Conservation (phyloP, 2,329 filamentous ascomycete species). For the Tympanopsis confertula region DNA sequence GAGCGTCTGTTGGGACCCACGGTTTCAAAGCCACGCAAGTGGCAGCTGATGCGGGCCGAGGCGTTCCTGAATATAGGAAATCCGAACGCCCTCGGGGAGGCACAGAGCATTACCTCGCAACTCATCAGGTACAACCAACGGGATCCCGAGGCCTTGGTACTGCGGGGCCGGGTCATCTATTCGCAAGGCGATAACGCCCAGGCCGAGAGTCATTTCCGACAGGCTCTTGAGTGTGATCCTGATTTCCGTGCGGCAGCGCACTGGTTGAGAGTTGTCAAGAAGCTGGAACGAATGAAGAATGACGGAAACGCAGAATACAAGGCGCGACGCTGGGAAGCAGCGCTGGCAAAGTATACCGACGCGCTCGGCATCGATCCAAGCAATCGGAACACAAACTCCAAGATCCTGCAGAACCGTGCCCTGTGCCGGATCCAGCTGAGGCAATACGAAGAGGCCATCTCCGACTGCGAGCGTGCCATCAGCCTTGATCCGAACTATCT, state of each 20-base stretch:
- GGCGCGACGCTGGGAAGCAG: constrained; percentile 64
- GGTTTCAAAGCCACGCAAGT: constrained; percentile 78
- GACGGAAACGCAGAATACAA: constrained; percentile 90
- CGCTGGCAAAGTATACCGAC: constrained; percentile 72
- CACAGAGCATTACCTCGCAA: constrained; percentile 82
- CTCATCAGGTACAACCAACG: constrained; percentile 76
- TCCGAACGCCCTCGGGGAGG: constrained; percentile 77
- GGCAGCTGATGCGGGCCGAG: constrained; percentile 85
- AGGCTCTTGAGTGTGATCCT: constrained; percentile 80
- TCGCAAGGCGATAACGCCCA: constrained; percentile 90
- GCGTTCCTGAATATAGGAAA: constrained; percentile 89
- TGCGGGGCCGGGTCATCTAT: constrained; percentile 79
- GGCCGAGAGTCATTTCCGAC: constrained; percentile 81
- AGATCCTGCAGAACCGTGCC: constrained; percentile 87
- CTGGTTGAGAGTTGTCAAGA: constrained; percentile 80
- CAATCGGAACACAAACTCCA: constrained; percentile 88
- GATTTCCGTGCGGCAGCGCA: constrained; percentile 83
- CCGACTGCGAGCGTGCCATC: constrained; percentile 76
- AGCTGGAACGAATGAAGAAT: constrained; percentile 83
- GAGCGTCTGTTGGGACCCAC: constrained; percentile 65
- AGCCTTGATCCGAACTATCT: constrained; percentile 72
- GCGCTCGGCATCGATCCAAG: constrained; percentile 75
- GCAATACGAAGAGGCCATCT: constrained; percentile 69
- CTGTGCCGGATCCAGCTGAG: constrained; percentile 75
- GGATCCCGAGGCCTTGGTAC: constrained; percentile 85